Percentiles rank a stretch among this genome's conserved stretches.
Evolutionary conservation across 2,329 filamentous ascomycete species (phyloP).

Genomic region (Scedosporium minutisporum): DNA sequence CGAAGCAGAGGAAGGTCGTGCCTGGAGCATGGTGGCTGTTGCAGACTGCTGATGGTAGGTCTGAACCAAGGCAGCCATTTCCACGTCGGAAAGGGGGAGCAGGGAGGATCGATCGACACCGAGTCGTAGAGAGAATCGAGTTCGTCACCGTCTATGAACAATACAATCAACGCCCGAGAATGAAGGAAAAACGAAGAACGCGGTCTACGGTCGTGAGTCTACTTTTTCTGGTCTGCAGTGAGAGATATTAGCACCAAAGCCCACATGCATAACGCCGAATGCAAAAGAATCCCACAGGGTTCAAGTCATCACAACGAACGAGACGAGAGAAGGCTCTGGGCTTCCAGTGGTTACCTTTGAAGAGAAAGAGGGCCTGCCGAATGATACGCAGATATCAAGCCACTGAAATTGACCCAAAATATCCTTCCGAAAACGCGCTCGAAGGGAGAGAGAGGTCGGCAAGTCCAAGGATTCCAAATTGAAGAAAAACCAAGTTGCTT

Average conservation of each 20-base stretch:
- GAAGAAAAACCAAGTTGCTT: not conserved
- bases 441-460: not conserved
- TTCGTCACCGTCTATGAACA: not conserved
- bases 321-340: too few relatives aligned
- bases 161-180: too few relatives aligned
- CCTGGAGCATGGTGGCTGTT: conserved; percentile 67
- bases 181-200: too few relatives aligned
- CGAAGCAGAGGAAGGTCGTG: conserved; percentile 56
- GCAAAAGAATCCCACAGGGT: too few relatives aligned
- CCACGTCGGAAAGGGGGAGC: not conserved
- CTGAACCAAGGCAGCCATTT: conserved; percentile 79
- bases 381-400: not conserved
- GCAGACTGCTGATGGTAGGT: conserved; percentile 67
- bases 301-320: too few relatives aligned
- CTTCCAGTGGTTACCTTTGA: too few relatives aligned
- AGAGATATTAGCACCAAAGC: too few relatives aligned
- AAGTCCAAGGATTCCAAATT: not conserved
- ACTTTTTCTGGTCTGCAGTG: too few relatives aligned
- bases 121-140: not conserved
- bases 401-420: not conserved
- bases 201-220: too few relatives aligned
- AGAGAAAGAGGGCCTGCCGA: too few relatives aligned
- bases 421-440: not conserved
- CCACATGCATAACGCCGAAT: too few relatives aligned
- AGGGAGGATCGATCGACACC: not conserved